phyloP scores from a whole-genome alignment of 2,329 filamentous ascomycete genomes.

The Monilinia fructicola region DNA sequence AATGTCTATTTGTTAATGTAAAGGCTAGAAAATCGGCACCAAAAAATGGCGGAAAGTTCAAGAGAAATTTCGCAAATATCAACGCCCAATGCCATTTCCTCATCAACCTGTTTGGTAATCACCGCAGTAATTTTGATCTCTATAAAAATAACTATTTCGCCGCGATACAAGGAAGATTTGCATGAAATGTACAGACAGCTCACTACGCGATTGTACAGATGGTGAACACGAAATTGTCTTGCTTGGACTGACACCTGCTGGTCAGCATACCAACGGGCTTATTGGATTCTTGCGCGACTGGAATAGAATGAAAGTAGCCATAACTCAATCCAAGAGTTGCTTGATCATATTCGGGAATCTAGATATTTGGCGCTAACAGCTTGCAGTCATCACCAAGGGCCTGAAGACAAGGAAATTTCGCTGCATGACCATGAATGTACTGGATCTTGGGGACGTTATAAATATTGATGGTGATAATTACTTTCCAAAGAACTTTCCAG shows the following conservation, averaged over 20 bases:
- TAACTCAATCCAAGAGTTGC: conserved; percentile 24
- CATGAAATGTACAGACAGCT: conserved; percentile 19
- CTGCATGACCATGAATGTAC: conserved; percentile 15
- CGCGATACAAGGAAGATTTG: conserved; percentile 23
- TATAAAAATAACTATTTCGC: conserved; percentile 23
- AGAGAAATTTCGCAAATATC: conserved; percentile 27
- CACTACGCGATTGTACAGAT: conserved; percentile 16
- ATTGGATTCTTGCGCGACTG: conserved; percentile 25
- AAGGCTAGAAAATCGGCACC: not conserved
- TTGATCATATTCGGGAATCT: conserved; percentile 25
- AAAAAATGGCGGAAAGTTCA: conserved; percentile 7
- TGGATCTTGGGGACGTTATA: conserved; percentile 24
- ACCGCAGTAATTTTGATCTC: not conserved
- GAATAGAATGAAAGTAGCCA: conserved; percentile 27
- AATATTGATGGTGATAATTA: conserved; percentile 4
- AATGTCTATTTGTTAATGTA: conserved; percentile 5
- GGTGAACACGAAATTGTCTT: conserved; percentile 24
- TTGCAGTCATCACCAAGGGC: not conserved
- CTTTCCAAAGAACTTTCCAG: not conserved
- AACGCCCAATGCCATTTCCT: conserved; percentile 18
- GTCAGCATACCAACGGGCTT: not conserved
- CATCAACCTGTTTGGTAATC: not conserved
- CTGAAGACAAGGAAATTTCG: conserved; percentile 14
- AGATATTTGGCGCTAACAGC: conserved; percentile 21
- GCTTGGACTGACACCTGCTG: conserved; percentile 22